These are phyloP conservation scores for Smittium mucronatum DNA, from an alignment of 371 early-diverging fungal genomes.

Conservation along the genomic window DNA sequence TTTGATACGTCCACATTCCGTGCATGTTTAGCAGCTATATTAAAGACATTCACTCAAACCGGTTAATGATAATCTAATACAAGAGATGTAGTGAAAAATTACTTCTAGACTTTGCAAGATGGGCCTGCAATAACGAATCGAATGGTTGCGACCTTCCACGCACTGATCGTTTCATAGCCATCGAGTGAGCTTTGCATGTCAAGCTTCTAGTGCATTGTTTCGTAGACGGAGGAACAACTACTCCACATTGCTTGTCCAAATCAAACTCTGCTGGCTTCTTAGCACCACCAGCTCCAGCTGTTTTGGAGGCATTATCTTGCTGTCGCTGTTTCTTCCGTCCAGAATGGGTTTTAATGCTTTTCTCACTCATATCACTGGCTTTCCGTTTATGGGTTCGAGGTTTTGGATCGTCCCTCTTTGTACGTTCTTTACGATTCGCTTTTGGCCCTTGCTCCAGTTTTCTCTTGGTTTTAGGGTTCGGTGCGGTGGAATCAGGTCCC, in stretches of 20 bases:
- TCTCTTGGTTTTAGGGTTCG: background rate
- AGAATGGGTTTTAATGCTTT: background rate
- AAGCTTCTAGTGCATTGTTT: conserved; percentile 59
- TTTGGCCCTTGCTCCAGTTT: background rate
- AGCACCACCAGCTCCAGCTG: background rate
- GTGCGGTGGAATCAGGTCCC: background rate
- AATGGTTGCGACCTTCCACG: conserved; percentile 59
- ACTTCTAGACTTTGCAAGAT: conserved; percentile 45
- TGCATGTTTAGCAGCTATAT: conserved; percentile 21
- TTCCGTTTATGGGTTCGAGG: background rate
- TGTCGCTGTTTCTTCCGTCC: background rate
- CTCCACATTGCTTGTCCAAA: conserved; percentile 71
- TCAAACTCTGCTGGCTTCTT: conserved; percentile 33
- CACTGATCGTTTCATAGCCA: conserved; percentile 67
- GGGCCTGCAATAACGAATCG: conserved; percentile 52
- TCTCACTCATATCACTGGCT: conserved; percentile 14
- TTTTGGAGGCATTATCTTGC: background rate
- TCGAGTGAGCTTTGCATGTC: conserved; percentile 75
- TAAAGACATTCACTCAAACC: background rate
- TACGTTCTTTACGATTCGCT: background rate
- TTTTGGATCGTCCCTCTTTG: background rate
- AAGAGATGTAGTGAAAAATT: conserved; percentile 15
- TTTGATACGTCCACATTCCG: conserved; percentile 18
- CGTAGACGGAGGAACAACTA: conserved; percentile 40
- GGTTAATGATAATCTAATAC: background rate